phyloP scores from a whole-genome alignment of 768 basidiomycete genomes.

The Lactarius quietus region DNA sequence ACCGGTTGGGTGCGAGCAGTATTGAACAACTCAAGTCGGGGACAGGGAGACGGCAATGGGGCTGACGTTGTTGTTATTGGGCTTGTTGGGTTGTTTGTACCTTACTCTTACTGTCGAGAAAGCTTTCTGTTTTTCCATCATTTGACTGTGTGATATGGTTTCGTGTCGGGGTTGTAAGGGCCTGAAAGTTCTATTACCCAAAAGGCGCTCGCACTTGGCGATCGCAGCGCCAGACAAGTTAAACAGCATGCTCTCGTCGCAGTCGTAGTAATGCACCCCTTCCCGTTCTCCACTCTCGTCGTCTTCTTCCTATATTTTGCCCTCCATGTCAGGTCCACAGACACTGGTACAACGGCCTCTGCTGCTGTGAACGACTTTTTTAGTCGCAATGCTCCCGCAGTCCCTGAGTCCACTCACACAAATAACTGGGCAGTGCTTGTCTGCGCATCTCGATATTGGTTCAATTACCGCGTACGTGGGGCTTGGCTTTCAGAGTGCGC shows the following conservation, averaged over 20 bases:
- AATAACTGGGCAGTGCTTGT: conserved; percentile 99
- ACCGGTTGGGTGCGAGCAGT: conserved; percentile 14
- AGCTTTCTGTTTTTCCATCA: not conserved
- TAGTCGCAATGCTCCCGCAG: conserved; percentile 9
- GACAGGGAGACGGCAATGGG: conserved; percentile 11
- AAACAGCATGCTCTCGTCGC: conserved; percentile 4
- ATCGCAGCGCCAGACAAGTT: not conserved
- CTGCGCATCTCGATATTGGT: conserved; percentile 94
- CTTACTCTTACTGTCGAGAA: not conserved
- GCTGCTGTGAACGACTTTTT: conserved; percentile 13
- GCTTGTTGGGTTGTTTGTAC: not conserved
- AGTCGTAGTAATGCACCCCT: conserved; percentile 1
- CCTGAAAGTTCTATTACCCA: not conserved
- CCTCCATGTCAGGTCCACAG: not conserved
- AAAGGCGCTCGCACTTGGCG: not conserved
- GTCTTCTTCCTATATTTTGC: conserved; percentile 8
- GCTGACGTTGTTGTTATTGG: not conserved
- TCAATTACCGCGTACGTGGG: conserved; percentile 87
- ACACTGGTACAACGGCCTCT: not conserved
- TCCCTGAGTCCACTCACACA: conserved; percentile 52
- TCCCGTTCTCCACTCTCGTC: not conserved
- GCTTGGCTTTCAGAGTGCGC: not conserved
- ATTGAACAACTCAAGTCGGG: conserved; percentile 15
- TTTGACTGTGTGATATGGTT: not conserved
- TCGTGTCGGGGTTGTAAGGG: not conserved